Conservation (phyloP, 345 rosid species). For the Carallia brachiata region DNA sequence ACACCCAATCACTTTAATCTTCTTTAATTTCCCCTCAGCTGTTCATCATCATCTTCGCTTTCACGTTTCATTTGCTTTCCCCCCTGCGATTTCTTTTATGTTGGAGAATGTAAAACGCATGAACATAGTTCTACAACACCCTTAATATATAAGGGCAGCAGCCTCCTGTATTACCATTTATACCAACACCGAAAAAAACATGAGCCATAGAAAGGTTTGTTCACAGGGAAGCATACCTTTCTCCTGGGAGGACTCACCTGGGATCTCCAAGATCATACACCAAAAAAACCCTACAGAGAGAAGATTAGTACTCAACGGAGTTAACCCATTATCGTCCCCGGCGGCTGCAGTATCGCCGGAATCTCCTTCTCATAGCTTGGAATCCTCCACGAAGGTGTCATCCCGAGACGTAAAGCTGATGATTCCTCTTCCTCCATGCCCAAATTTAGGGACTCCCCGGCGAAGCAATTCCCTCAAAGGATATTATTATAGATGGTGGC, state of each 20-base stretch:
- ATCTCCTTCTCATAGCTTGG: background rate
- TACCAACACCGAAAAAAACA: background rate
- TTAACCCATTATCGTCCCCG: slow-evolving; percentile 13
- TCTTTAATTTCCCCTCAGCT: slow-evolving; percentile 6
- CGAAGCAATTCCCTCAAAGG: slow-evolving; percentile 44
- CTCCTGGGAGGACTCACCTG: slow-evolving; percentile 69
- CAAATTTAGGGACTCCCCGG: slow-evolving; percentile 12
- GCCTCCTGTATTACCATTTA: background rate
- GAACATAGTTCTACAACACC: slow-evolving; percentile 12
- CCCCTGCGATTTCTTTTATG: slow-evolving; percentile 21
- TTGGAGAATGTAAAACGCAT: slow-evolving; percentile 33
- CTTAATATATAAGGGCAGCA: background rate
- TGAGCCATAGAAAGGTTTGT: slow-evolving; percentile 38
- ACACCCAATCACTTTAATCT: background rate
- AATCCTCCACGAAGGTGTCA: background rate
- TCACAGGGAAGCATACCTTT: slow-evolving; percentile 70
- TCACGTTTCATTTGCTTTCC: slow-evolving; percentile 43
- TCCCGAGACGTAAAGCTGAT: slow-evolving; percentile 14
- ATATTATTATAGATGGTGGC: slow-evolving; percentile 28
- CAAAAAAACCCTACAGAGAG: slow-evolving; percentile 16
- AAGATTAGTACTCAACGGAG: slow-evolving; percentile 8
- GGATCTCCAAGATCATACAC: slow-evolving; percentile 45
- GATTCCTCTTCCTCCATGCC: slow-evolving; percentile 45
- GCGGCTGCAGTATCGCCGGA: background rate
- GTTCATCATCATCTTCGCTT: slow-evolving; percentile 28